Evolutionary conservation across 495 filamentous ascomycete genomes (phyloP), one percentile per base, ranked within the genome.

Genomic region (Penicillium lividum): DNA sequence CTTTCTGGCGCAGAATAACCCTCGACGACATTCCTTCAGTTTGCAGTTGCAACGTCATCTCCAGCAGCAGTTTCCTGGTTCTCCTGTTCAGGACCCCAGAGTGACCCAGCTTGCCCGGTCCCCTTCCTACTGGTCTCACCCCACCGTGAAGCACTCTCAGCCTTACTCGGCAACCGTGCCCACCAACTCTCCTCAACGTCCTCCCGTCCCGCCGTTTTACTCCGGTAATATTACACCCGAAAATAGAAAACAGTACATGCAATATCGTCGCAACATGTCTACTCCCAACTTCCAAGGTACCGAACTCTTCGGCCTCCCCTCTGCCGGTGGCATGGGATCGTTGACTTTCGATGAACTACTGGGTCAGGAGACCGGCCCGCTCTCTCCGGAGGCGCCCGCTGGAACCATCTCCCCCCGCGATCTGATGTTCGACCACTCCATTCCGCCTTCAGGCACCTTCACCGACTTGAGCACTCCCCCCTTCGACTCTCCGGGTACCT

Each of bases 401-500:
- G 84, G 78, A 62, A 96, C 93, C 18, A 82, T 98, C 48, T 98
- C 93, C 54, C 93, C 93, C 13, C 86, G 88, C 70, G 92, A 97
- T 63, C 75, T 97, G 44, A 80, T 92, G 68, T 73, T 89, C 59
- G 88, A 91, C 58, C 77, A 80, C 16, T 94, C 92, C 54, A 86
- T 91, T 30, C 91, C 92, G 40, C 90, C 91, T 53, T 96, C 93
- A 0, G 79, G 87, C 42, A 85, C 91, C 13, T 89, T 92, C 68
- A 95, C 92, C 7, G 86, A 92, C 57, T 64, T 97, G 63, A 94
- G 92, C 54, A 95, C 93, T 53, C 93, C 89, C 25, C 84, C 87
- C 40, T 86, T 85, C 71, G 89, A 88, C 56, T 93, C 90, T 36
- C 91, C 91, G 18, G 84, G 68, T 71, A 81, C 62, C 62, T 79